Evolutionary conservation across 805 yeast species (phyloP).

Genomic region (Cyberlindnera misumaiensis): DNA sequence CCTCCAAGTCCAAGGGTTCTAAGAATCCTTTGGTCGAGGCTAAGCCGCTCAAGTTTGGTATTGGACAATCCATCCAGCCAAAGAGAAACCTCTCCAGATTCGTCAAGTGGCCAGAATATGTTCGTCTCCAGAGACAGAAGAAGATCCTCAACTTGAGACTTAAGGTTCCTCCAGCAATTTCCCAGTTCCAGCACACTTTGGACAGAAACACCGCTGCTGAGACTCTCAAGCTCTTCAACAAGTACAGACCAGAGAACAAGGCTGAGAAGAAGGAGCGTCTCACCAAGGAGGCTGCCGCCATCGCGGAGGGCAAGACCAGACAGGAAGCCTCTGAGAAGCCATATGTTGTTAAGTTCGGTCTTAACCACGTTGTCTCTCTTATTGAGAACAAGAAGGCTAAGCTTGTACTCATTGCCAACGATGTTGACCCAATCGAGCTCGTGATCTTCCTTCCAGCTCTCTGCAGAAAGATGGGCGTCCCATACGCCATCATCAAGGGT

Average conservation of each 20-base stretch:
- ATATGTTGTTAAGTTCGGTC: constrained; percentile 94
- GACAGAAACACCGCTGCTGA: constrained; percentile 99
- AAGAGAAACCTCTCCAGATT: constrained; percentile 94
- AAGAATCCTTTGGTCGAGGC: constrained; percentile 87
- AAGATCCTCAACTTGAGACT: constrained; percentile 91
- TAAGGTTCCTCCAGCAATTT: constrained; percentile 97
- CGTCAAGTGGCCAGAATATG: constrained; percentile 99
- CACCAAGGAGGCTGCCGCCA: constrained; percentile 97
- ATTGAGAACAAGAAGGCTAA: constrained; percentile 98
- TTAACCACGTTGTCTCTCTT: constrained; percentile 96
- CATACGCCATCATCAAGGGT: constrained; percentile 97
- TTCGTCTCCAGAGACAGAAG: constrained; percentile 98
- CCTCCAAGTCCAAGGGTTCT: constrained; percentile 56
- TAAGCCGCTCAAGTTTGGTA: constrained; percentile 89
- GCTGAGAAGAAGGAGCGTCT: constrained; percentile 99
- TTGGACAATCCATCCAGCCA: constrained; percentile 94
- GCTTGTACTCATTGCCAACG: constrained; percentile 95
- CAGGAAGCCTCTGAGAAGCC: constrained; percentile 97
- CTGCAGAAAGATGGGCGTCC: constrained; percentile 99
- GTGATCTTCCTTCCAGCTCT: constrained; percentile 97
- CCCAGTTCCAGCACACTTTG: constrained; percentile 92
- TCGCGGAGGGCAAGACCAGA: constrained; percentile 96
- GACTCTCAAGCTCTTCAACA: constrained; percentile 95
- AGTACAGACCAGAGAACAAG: constrained; percentile 97
- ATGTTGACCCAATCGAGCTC: constrained; percentile 98